Evolutionary conservation across 2,329 filamentous ascomycete species (phyloP), one percentile per base, ranked within the genome.

Genomic region (Epichloe festucae): DNA sequence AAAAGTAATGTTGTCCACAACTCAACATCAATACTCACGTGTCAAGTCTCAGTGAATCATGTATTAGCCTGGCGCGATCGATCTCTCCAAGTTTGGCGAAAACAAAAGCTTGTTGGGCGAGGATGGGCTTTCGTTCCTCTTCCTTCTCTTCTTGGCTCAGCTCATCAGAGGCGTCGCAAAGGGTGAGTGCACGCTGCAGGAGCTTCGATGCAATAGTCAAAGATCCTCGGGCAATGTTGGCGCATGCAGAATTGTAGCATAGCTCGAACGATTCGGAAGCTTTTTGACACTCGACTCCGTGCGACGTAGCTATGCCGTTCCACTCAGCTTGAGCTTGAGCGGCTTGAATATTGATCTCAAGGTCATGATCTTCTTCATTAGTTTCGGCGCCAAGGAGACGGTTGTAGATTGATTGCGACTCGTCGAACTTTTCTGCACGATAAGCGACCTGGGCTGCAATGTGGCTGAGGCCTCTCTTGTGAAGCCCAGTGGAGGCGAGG

Each of bases 191-290:
- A 50, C 83, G 76, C 67, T 83, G 85, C 54, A 93, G 69, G 52
- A 90, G 72, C 23, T 84, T 70, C 21, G 80, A 75, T 1, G 81
- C 87, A 57, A 81, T 77, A 4, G 69, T 74, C 39, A 87, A 71
- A 58, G 87, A 82, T 7, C 81, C 84, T 46, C 79, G 74, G 14
- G 85, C 84, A 59, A 93, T 82, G 63, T 79, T 81, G 19, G 76
- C 76, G 64, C 87, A 91, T 8, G 86, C 87, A 23, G 81, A 77
- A 65, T 94, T 94, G 69, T 87, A 94, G 11, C 85, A 83, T 27
- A 85, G 83, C 70, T 93, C 88, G 59, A 93, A 93, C 2, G 83
- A 79, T 55, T 89, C 85, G 27, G 85, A 68, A 59, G 87, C 80
- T 54, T 58, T 57, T 21, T 82, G 79, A 53, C 75, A 70, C 6